Evolutionary conservation across 108 stramenopile species (phyloP), one percentile per base, ranked within the genome.

Genomic region (Bacterosira constricta): DNA sequence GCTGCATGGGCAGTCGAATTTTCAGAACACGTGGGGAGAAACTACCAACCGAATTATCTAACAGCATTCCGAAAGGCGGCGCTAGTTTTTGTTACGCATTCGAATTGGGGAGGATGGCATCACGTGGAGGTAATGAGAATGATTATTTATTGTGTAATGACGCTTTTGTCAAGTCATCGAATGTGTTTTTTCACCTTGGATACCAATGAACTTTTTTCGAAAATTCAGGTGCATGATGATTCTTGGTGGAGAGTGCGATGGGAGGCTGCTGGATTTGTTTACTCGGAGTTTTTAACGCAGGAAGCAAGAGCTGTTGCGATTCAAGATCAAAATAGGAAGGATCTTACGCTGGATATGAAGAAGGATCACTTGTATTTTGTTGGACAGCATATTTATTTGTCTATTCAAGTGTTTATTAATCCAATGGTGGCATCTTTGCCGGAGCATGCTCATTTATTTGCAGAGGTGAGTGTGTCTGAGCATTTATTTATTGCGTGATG

Each of bases 1-100:
- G 89, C 88, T 5, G 91, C 76, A 1, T 95, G 91, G 91, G 73
- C 72, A 20, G 90, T 92, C 9, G 94, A 95, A 59, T 90, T 91
- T 23, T 36, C 61, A 1, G 77, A 79, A 63, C 83, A 86, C 42
- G 85, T 89, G 9, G 82, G 84, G 11, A 44, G 89, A 17, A 83
- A 92, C n/a, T 91, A 69, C 66, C 89, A 91, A 9, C 57, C 47
- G 30, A 96, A 96, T 70, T 92, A 91, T 74, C 37, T 94, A 4
- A 72, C 92, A 6, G 69, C 84, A 15, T 91, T 96, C 55, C 79
- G 89, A 6, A 85, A 88, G 72, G 88, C 90, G 9, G 95, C 95
- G 15, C 60, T 94, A 15, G 70, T 96, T 32, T 92, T 91, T 60
- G 90, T 92, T 42, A 83, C 92, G 9, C 64, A 73, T 46, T 71